Evolutionary conservation across 1,139 yeast species (phyloP), one percentile per base, ranked within the genome.

Genomic region (Blastobotrys proliferans): DNA sequence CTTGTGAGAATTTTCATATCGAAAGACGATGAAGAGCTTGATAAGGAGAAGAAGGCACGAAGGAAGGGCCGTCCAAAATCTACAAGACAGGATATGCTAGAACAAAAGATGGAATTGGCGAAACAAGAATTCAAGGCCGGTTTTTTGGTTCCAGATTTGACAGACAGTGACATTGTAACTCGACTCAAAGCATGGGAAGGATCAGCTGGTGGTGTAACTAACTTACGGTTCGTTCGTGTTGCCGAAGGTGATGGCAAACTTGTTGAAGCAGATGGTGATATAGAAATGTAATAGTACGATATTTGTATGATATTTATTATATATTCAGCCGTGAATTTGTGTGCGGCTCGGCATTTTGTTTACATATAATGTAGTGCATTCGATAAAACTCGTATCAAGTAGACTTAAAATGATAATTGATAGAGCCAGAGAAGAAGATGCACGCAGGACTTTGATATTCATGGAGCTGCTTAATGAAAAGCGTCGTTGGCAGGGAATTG

Each of bases 31-130:
- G 87, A 77, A 16, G 96, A 87, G 60, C 63, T 90, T 43, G 74
- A 74, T 11, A 68, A 69, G 46, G 67, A 84, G 47, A 75, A 74
- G 51, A 64, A 61, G 4, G 76, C 73, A 44, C 76, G 95, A 69
- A 75, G 95, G 58, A 80, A 88, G 13, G 94, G 95, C n/a, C 75
- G 97, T 65, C 96, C 97, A 6, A 74, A 86, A 17, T 66, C 83
- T 8, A 74, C 73, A 48, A 77, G 80, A 58, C 95, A 86, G 57
- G 80, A 78, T 51, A 56, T 74, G 27, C 64, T 88, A 47, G 83
- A 84, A 54, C 76, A 75, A 51, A 77, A 76, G 55, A 71, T 72
- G 36, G 79, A 81, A 43, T 68, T 72, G 38, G 96, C 88, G 50
- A 45, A 58, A 39, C 75, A 75, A 29, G 76, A 82, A 43, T 87